Conservation (phyloP, 164 flowering plant genomes). For the Annona squamosa region DNA sequence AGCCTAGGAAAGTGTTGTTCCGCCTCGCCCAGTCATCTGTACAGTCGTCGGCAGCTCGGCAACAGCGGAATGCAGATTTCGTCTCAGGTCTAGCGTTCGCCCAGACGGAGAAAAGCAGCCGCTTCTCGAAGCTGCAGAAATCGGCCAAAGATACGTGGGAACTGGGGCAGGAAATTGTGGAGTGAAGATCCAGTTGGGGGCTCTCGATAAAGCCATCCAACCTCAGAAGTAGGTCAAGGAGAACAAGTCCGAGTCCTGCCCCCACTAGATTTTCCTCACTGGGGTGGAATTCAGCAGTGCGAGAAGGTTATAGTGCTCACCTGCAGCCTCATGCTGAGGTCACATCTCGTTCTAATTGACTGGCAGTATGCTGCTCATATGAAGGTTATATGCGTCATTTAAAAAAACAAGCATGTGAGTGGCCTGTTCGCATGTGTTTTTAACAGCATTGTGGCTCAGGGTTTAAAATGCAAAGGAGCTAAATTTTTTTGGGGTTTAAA, state of each 20-base stretch:
- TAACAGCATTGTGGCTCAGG: too few relatives aligned
- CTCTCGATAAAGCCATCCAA: not conserved
- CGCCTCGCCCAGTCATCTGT: constrained; percentile 13
- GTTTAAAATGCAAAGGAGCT: too few relatives aligned
- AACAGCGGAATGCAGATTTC: constrained; percentile 12
- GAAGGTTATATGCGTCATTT: constrained; percentile 17
- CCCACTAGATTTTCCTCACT: constrained; percentile 44
- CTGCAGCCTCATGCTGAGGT: constrained; percentile 80
- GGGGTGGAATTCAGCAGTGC: constrained; percentile 33
- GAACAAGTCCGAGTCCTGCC: constrained; percentile 37
- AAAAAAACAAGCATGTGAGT: too few relatives aligned
- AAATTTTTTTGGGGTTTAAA: too few relatives aligned
- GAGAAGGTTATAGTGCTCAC: constrained; percentile 55
- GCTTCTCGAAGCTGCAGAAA: constrained; percentile 41
- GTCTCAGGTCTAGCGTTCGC: constrained; percentile 41
- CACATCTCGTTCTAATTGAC: constrained; percentile 75
- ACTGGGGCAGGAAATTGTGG: constrained; percentile 48
- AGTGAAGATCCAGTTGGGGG: constrained; percentile 36
- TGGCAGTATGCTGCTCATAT: constrained; percentile 61
- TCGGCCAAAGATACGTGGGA: constrained; percentile 53
- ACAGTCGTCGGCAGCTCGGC: not conserved
- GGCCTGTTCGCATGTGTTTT: too few relatives aligned
- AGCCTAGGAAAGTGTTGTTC: constrained; percentile 25
- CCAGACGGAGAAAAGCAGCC: constrained; percentile 20
- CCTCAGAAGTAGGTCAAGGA: not conserved